Conservation (phyloP, 371 early-diverging fungal genomes). For the Mucor circinelloides region DNA sequence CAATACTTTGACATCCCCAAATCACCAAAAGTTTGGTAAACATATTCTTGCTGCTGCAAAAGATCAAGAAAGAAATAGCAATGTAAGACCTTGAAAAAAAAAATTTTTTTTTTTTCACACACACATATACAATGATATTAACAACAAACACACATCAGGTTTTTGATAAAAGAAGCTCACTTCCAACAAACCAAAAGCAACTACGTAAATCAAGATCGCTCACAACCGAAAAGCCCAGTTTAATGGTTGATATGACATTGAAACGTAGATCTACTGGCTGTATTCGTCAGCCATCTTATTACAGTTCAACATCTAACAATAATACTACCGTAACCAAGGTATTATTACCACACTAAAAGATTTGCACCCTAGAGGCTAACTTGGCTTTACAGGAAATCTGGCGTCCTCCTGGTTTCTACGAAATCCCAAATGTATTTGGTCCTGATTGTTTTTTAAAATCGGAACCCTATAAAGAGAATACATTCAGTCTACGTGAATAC, state of each 20-base stretch:
- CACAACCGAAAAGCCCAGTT: slow-evolving; percentile 33
- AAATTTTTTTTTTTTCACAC: not conserved
- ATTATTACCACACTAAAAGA: not conserved
- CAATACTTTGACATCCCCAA: not conserved
- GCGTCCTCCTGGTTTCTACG: slow-evolving; percentile 49
- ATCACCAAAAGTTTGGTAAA: slow-evolving; percentile 7
- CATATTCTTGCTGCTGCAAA: slow-evolving; percentile 29
- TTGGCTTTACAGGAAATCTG: slow-evolving; percentile 28
- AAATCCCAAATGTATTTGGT: slow-evolving; percentile 52
- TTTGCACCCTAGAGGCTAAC: not conserved
- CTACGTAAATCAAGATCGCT: slow-evolving; percentile 48
- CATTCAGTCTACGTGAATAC: slow-evolving; percentile 23
- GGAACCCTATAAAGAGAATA: slow-evolving; percentile 26
- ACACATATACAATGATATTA: not conserved
- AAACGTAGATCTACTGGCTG: slow-evolving; percentile 56
- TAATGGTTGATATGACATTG: slow-evolving; percentile 33
- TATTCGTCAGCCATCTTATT: slow-evolving; percentile 30
- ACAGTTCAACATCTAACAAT: slow-evolving; percentile 18
- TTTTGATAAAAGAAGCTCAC: slow-evolving; percentile 8
- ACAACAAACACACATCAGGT: not conserved
- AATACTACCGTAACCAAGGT: slow-evolving; percentile 1
- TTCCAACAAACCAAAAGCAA: slow-evolving; percentile 2
- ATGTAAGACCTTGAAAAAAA: not conserved
- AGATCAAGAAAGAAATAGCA: slow-evolving; percentile 23
- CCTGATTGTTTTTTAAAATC: slow-evolving; percentile 44